These are phyloP conservation scores for Chrysoporthe puriensis DNA, from an alignment of 2,329 filamentous ascomycete species.

Conservation along the genomic window DNA sequence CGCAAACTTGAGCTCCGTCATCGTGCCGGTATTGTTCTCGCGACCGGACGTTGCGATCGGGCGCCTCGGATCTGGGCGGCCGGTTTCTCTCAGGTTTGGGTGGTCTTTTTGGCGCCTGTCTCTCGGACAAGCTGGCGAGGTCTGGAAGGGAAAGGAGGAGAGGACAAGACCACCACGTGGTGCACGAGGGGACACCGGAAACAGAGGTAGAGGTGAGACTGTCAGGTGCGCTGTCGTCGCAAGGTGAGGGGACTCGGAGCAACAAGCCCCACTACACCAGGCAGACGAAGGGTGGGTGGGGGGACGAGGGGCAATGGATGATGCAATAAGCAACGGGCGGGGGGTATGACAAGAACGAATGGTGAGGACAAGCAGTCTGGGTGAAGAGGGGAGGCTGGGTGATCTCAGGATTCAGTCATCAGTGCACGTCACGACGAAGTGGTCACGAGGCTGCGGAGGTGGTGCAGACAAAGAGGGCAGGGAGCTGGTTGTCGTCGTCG, in stretches of 20 bases:
- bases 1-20: conserved; percentile 70
- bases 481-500: background rate
- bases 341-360: too few relatives aligned
- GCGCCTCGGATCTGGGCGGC: background rate
- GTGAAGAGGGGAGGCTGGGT: background rate
- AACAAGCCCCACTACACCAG: conserved; percentile 3
- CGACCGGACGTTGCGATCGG: background rate
- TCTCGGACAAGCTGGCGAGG: background rate
- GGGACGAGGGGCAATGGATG: conserved; percentile 7
- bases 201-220: background rate
- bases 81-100: background rate
- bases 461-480: background rate
- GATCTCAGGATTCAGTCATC: conserved; percentile 16
- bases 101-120: background rate
- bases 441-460: conserved; percentile 4
- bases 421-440: background rate
- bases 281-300: background rate
- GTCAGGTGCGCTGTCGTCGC: background rate
- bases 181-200: background rate
- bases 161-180: background rate
- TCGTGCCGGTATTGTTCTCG: conserved; percentile 40
- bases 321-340: background rate
- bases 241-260: conserved; percentile 9
- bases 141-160: background rate
- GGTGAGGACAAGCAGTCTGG: background rate